Evolutionary conservation across 176 grass and related monocot species (phyloP), one percentile per base, ranked within the genome.

Genomic region (Bromus sterilis): DNA sequence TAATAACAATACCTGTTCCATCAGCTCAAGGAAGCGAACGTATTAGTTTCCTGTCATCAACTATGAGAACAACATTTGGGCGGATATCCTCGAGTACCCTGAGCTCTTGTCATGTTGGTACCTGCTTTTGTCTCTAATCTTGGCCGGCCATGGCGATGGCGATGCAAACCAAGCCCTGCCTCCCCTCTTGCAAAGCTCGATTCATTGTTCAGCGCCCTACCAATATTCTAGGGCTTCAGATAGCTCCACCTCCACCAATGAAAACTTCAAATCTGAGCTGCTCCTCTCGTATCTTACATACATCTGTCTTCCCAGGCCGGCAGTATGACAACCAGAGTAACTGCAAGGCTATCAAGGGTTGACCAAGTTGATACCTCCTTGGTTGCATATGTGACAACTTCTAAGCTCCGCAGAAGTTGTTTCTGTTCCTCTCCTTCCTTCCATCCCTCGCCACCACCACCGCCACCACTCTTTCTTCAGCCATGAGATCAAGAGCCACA

Each of bases 161-260:
- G 73, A 89, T 81, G 77, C 6, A 89, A 86, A 78, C 88, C 16
- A 86, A 82, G 78, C 78, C 49, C 33, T 24, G 28, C 53, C 71
- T 67, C 32, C 73, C 39, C 16, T 44, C 24, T 64, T 55, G 71
- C 32, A 77, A 81, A 43, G 4, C 66, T 63, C 10, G 26, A 41
- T 32, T 71, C 18, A 30, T 75, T 61, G 25, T 80, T 41, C 61
- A 80, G 60, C 56, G 39, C 51, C 56, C 9, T 41, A 72, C 33
- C 56, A 65, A 80, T 89, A 81, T 80, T 63, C 70, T 79, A 65
- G 16, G 71, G 40, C 41, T 35, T 39, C 60, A 39, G 29, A 21
- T 59, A 61, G 77, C 75, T 60, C 40, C 30, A 55, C n/a, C 35
- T 77, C 75, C 51, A 68, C 5, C 70, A 46, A 69, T 20, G 66